A percentile compares a stretch with the other conserved stretches of the same genome.
phyloP scores from a whole-genome alignment of 495 filamentous ascomycete species.

The Acidomyces sp. region DNA sequence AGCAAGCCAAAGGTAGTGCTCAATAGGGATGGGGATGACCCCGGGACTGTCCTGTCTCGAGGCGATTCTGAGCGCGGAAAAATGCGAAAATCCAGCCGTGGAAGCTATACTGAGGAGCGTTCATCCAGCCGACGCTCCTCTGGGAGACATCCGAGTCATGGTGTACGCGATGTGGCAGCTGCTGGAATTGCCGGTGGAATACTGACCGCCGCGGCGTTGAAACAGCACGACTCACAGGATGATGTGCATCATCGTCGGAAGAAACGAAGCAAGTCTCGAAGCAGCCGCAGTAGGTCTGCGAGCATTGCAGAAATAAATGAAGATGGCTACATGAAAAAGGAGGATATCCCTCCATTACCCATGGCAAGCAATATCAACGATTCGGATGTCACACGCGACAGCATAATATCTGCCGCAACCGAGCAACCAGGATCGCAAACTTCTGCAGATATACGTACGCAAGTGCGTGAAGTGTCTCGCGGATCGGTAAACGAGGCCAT shows the following conservation, averaged over 20 bases:
- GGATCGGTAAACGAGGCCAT: conserved; percentile 38
- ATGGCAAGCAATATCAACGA: conserved; percentile 68
- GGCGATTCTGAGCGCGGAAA: conserved; percentile 42
- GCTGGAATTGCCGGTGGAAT: conserved; percentile 42
- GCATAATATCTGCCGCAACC: conserved; percentile 72
- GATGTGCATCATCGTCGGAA: conserved; percentile 40
- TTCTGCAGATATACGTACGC: conserved; percentile 31
- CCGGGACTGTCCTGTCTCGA: conserved; percentile 41
- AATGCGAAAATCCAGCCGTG: conserved; percentile 33
- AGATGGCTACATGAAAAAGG: conserved; percentile 26
- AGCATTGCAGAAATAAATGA: conserved; percentile 37
- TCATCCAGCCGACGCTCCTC: conserved; percentile 20
- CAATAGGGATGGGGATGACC: conserved; percentile 46
- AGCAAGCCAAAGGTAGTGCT: conserved; percentile 51
- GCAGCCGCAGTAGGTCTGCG: conserved; percentile 40
- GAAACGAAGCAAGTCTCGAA: conserved; percentile 33
- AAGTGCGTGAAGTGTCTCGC: conserved; percentile 43
- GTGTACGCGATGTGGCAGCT: conserved; percentile 39
- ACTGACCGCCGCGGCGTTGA: conserved; percentile 51
- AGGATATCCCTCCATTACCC: conserved; percentile 62
- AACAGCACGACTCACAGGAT: conserved; percentile 50
- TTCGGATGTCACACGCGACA: conserved; percentile 78
- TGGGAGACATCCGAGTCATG: conserved; percentile 17
- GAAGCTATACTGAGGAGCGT: conserved; percentile 27
- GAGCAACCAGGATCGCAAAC: conserved; percentile 50